Percentiles rank a stretch among this genome's conserved stretches.
These are phyloP conservation scores for Tuber umbilicatum DNA, from an alignment of 495 filamentous ascomycete species.

Conservation along the genomic window DNA sequence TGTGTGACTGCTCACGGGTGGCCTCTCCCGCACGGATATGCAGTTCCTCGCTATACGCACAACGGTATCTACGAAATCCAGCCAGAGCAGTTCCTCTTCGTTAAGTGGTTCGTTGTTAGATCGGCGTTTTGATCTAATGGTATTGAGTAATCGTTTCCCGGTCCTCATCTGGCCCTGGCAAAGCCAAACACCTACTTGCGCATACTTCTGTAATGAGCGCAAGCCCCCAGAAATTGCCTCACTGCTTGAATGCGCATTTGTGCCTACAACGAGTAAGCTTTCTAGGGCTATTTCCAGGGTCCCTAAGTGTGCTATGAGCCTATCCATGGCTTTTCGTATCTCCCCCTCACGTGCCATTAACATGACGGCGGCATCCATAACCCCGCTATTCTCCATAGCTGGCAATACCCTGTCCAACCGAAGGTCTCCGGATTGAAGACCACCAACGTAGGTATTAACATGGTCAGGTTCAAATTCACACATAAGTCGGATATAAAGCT, in stretches of 20 bases:
- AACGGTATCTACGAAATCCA: slow-evolving; percentile 77
- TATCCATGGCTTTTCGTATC: slow-evolving; percentile 71
- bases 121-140: slow-evolving; percentile 40
- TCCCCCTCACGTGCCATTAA: slow-evolving; percentile 87
- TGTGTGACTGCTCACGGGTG: slow-evolving; percentile 15
- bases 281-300: slow-evolving; percentile 73
- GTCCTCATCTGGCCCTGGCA: slow-evolving; percentile 83
- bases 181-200: slow-evolving; percentile 86
- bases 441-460: slow-evolving; percentile 76
- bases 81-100: slow-evolving; percentile 77
- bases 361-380: slow-evolving; percentile 86
- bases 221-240: slow-evolving; percentile 59
- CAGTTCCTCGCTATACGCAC: slow-evolving; percentile 66
- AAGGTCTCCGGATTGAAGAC: slow-evolving; percentile 71
- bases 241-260: slow-evolving; percentile 43
- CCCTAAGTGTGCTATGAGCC: slow-evolving; percentile 68
- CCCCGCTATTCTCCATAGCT: slow-evolving; percentile 77
- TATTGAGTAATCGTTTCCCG: slow-evolving; percentile 43
- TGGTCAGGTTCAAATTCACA: slow-evolving; percentile 74
- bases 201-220: slow-evolving; percentile 75
- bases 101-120: slow-evolving; percentile 58
- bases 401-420: slow-evolving; percentile 76
- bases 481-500: slow-evolving; percentile 84
- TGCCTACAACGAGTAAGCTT: slow-evolving; percentile 58
- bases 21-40: slow-evolving; percentile 30